Conservation (phyloP, 139 green algal genomes). For the Asterochloris erici region DNA sequence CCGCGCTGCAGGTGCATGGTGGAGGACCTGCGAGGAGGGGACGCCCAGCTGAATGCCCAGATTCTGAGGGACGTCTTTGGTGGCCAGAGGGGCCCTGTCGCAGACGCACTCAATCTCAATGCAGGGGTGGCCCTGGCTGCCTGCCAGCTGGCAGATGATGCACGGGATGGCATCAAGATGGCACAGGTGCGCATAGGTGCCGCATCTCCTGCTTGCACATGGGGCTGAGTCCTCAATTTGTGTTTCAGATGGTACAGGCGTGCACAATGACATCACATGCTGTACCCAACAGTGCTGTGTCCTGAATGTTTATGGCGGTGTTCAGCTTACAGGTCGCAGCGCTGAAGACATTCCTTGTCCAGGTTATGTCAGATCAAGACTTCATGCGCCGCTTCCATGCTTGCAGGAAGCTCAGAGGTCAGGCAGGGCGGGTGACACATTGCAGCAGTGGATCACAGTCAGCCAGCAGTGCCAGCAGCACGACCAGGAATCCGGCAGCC, state of each 20-base stretch:
- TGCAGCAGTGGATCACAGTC: slow-evolving; percentile 46
- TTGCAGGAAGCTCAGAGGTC: slow-evolving; percentile 36
- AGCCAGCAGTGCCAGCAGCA: slow-evolving; percentile 18
- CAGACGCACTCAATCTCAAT: slow-evolving; percentile 91
- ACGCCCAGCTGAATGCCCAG: slow-evolving; percentile 82
- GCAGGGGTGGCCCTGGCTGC: slow-evolving; percentile 89
- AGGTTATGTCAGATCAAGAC: not conserved
- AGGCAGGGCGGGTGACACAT: slow-evolving; percentile 39
- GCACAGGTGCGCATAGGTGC: slow-evolving; percentile 63
- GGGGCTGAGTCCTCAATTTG: not conserved
- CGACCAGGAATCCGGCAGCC: not conserved
- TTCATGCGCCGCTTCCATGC: not conserved
- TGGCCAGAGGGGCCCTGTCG: slow-evolving; percentile 76
- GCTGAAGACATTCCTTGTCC: not conserved
- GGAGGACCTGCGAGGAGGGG: slow-evolving; percentile 88
- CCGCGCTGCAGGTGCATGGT: slow-evolving; percentile 63
- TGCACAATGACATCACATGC: not conserved
- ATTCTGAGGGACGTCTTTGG: slow-evolving; percentile 90
- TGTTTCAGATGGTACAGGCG: not conserved
- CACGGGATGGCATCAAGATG: slow-evolving; percentile 85
- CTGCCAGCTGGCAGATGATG: slow-evolving; percentile 50
- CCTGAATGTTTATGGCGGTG: not conserved
- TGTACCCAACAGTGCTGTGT: not conserved
- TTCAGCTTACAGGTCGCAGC: not conserved
- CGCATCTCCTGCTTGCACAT: slow-evolving; percentile 31